Evolutionary conservation across 129 eudicot species (phyloP).

Genomic region (Saussurea involucrata): DNA sequence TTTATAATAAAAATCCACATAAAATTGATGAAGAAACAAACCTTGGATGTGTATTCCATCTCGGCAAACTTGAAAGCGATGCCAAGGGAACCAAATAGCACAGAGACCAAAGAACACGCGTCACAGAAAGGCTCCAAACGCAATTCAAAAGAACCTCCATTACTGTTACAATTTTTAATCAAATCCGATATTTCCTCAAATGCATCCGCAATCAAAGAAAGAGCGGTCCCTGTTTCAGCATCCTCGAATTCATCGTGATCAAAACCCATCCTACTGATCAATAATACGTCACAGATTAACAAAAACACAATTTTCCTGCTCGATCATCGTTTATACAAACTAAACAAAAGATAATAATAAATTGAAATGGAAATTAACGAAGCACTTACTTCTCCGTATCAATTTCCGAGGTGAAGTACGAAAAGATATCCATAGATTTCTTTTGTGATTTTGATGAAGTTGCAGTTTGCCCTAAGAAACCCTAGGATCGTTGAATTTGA

Average conservation of each 20-base stretch:
- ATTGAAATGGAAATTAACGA: neutral
- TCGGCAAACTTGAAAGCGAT: conserved; percentile 86
- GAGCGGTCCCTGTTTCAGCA: conserved; percentile 37
- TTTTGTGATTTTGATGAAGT: neutral
- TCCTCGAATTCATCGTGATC: conserved; percentile 35
- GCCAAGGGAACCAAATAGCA: conserved; percentile 73
- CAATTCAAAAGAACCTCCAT: conserved; percentile 41
- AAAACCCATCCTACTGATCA: conserved; percentile 17
- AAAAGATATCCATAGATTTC: conserved; percentile 28
- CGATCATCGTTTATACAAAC: neutral
- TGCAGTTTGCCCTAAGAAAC: neutral
- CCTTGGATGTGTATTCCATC: conserved; percentile 83
- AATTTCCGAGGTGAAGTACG: conserved; percentile 31
- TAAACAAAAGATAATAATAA: neutral
- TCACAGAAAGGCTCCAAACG: conserved; percentile 74
- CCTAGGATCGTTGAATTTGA: neutral
- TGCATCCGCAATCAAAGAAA: conserved; percentile 62
- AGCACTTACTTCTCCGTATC: conserved; percentile 16
- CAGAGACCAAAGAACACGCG: conserved; percentile 76
- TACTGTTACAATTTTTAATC: conserved; percentile 28
- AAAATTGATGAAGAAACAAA: conserved; percentile 10
- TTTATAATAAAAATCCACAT: neutral
- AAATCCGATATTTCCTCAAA: conserved; percentile 62
- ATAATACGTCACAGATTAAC: neutral
- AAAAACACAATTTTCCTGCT: neutral